phyloP scores from a whole-genome alignment of 1,139 yeast species.

The Taphrina deformans region DNA sequence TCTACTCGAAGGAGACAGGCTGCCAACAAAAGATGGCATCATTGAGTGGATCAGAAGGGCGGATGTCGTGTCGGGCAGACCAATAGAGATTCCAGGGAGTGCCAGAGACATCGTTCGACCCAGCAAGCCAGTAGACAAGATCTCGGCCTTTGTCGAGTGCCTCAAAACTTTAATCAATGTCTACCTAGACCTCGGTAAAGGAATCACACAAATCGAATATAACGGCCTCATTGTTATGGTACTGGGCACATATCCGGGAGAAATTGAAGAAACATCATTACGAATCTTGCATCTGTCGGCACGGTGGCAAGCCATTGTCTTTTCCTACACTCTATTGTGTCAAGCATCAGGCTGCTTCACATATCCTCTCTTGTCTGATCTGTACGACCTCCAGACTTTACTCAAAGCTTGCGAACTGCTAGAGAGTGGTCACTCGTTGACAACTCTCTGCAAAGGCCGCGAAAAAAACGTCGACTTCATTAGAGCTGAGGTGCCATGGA shows the following conservation, averaged over 20 bases:
- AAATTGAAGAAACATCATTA: neutral
- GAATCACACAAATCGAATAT: neutral
- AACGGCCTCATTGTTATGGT: neutral
- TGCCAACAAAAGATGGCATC: neutral
- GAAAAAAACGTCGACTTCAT: neutral
- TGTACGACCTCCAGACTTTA: conserved; percentile 14
- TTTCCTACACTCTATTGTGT: neutral
- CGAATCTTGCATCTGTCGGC: neutral
- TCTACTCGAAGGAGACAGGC: neutral
- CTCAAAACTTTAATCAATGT: neutral
- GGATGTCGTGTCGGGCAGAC: neutral
- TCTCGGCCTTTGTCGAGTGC: neutral
- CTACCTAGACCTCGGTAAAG: neutral
- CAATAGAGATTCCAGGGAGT: neutral
- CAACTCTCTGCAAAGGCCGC: neutral
- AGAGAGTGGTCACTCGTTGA: neutral
- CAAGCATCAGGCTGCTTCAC: neutral
- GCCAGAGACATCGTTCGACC: neutral
- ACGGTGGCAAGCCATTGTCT: conserved; percentile 9
- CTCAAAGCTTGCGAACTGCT: neutral
- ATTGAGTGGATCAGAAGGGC: conserved; percentile 5
- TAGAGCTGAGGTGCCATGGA: neutral
- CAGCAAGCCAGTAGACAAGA: neutral
- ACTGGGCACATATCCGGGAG: neutral
- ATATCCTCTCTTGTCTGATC: neutral